Evolutionary conservation across 257 asterid species (phyloP).

Genomic region (Capsicum baccatum): DNA sequence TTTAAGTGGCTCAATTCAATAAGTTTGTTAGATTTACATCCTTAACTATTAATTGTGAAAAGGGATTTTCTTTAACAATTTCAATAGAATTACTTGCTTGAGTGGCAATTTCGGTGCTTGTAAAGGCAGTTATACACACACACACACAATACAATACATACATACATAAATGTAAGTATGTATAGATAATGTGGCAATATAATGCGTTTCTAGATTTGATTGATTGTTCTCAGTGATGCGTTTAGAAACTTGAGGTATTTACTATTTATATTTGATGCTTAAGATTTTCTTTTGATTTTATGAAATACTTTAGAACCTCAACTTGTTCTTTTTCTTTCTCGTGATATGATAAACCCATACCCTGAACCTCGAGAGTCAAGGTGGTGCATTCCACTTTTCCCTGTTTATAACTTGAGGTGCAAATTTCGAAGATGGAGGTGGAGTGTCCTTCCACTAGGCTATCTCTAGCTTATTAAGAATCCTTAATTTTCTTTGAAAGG

Average conservation of each 20-base stretch:
- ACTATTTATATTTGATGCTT: background rate
- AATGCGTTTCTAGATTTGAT: constrained; percentile 19
- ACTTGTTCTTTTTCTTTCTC: constrained; percentile 9
- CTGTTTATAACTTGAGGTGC: constrained; percentile 1
- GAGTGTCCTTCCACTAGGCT: background rate
- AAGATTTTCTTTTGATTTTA: background rate
- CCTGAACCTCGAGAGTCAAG: background rate
- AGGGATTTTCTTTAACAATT: background rate
- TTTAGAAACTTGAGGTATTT: background rate
- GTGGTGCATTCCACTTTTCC: background rate
- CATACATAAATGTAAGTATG: background rate
- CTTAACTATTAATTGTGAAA: background rate
- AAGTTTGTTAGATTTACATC: background rate
- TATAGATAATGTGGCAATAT: constrained; percentile 1
- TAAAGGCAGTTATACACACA: background rate
- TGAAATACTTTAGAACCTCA: constrained; percentile 8
- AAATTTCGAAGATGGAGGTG: constrained; percentile 11
- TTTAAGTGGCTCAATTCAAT: background rate
- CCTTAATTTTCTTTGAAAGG: background rate
- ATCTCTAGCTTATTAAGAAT: background rate
- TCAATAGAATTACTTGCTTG: constrained; percentile 13
- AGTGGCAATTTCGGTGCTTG: background rate
- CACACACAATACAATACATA: background rate
- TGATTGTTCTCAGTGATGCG: constrained; percentile 7
- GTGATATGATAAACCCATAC: background rate